These are phyloP conservation scores for Melastoma malabathricum DNA, from an alignment of 345 rosid genomes.

Conservation along the genomic window DNA sequence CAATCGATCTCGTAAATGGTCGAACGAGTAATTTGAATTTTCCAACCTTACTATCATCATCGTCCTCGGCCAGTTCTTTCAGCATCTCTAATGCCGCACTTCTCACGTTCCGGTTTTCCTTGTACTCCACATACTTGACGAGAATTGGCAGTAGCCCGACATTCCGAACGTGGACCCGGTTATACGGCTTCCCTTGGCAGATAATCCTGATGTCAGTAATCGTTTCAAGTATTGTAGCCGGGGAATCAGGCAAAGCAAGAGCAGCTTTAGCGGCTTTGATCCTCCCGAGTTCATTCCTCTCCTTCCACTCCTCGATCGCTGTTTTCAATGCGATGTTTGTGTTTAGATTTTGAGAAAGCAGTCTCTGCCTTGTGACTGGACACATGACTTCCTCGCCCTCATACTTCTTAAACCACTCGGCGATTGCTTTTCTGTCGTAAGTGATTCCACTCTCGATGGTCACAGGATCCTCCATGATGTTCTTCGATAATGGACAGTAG, in stretches of 20 bases:
- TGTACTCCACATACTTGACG: slow-evolving; percentile 28
- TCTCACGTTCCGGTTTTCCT: slow-evolving; percentile 35
- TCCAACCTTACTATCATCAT: slow-evolving; percentile 53
- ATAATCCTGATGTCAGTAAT: slow-evolving; percentile 42
- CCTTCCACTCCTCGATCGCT: slow-evolving; percentile 72
- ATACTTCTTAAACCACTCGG: slow-evolving; percentile 44
- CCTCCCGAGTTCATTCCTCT: slow-evolving; percentile 52
- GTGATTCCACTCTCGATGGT: slow-evolving; percentile 67
- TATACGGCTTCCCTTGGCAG: slow-evolving; percentile 38
- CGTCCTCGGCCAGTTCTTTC: slow-evolving; percentile 33
- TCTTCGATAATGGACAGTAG: slow-evolving; percentile 73
- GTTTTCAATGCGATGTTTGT: slow-evolving; percentile 47
- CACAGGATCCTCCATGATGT: slow-evolving; percentile 84
- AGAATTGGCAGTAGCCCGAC: slow-evolving; percentile 54
- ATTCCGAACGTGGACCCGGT: slow-evolving; percentile 35
- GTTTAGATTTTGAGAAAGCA: slow-evolving; percentile 25
- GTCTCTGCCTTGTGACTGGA: slow-evolving; percentile 44
- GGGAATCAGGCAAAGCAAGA: slow-evolving; percentile 56
- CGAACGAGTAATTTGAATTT: not conserved
- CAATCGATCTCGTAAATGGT: not conserved
- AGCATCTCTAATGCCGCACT: slow-evolving; percentile 46
- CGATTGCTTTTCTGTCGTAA: slow-evolving; percentile 54
- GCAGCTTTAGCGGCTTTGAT: slow-evolving; percentile 66
- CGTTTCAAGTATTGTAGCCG: slow-evolving; percentile 56
- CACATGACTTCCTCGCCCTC: slow-evolving; percentile 34